Percentiles rank a stretch among this genome's conserved stretches.
Conservation (phyloP, 2,329 filamentous ascomycete genomes). For the Piedraia hortae region DNA sequence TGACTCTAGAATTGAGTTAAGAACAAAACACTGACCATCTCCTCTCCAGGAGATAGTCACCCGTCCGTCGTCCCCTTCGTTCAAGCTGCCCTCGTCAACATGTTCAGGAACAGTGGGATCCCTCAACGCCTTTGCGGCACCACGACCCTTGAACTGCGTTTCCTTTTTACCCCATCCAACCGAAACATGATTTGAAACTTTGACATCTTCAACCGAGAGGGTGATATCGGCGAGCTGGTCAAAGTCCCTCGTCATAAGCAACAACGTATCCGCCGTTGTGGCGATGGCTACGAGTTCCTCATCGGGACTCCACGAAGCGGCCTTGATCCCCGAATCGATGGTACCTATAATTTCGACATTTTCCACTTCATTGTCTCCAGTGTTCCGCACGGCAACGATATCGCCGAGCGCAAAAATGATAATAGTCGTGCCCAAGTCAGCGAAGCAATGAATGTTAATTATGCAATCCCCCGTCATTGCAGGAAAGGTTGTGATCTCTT, state of each 20-base stretch:
- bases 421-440: constrained; percentile 50
- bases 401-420: constrained; percentile 74
- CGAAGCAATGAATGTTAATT: constrained; percentile 58
- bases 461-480: constrained; percentile 61
- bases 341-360: constrained; percentile 95
- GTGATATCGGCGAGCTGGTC: constrained; percentile 53
- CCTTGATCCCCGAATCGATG: constrained; percentile 71
- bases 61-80: constrained; percentile 40
- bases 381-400: constrained; percentile 60
- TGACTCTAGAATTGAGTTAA: constrained; percentile 57
- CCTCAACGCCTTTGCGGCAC: constrained; percentile 48
- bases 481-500: constrained; percentile 59
- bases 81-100: constrained; percentile 58
- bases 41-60: constrained; percentile 75
- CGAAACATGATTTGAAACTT: constrained; percentile 69
- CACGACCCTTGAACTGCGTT: constrained; percentile 69
- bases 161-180: constrained; percentile 97
- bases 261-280: constrained; percentile 48
- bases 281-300: constrained; percentile 69
- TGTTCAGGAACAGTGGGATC: constrained; percentile 89
- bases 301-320: constrained; percentile 81
- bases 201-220: constrained; percentile 48
- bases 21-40: constrained; percentile 69
- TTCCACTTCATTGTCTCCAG: constrained; percentile 58
- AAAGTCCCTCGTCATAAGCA: constrained; percentile 84